Evolutionary conservation across 2,329 filamentous ascomycete genomes (phyloP).

Genomic region (Pyrenophora graminea): DNA sequence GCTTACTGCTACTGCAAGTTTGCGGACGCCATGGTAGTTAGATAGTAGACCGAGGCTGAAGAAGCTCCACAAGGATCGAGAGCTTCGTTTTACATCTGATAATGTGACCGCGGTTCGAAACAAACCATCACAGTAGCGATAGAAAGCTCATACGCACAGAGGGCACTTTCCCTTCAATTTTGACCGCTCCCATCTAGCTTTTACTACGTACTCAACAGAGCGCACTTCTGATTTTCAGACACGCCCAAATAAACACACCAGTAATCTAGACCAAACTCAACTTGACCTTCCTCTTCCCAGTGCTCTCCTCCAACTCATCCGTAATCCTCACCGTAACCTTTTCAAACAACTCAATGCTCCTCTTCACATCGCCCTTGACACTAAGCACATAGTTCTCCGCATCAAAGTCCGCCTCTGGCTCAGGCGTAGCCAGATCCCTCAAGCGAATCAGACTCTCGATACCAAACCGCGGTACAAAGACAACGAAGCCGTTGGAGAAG

Average conservation of each 20-base stretch:
- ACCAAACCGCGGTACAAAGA: slow-evolving; percentile 92
- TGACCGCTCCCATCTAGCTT: no score
- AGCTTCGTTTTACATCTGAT: no score
- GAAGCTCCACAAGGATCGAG: no score
- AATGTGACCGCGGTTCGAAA: no score
- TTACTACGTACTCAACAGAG: no score
- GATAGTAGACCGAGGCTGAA: no score
- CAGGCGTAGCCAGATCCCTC: slow-evolving; percentile 76
- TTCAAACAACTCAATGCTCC: slow-evolving; percentile 81
- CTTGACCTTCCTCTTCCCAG: slow-evolving; percentile 92
- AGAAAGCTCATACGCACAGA: no score
- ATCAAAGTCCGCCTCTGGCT: slow-evolving; percentile 80
- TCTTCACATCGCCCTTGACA: slow-evolving; percentile 59
- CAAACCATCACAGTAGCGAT: no score
- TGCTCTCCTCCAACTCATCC: slow-evolving; percentile 90
- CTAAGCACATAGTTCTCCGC: slow-evolving; percentile 79
- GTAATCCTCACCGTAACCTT: slow-evolving; percentile 87
- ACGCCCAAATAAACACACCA: not conserved
- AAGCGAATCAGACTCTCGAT: slow-evolving; percentile 91
- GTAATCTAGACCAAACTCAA: slow-evolving; percentile 58
- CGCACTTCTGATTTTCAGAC: no score
- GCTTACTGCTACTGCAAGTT: no score
- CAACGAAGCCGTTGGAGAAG: slow-evolving; percentile 96
- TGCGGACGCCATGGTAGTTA: no score
- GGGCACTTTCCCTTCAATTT: no score